A percentile compares a stretch with the other conserved stretches of the same genome.
Evolutionary conservation across 2,329 filamentous ascomycete species (phyloP).

Genomic region (Tricladium varicosporioides): DNA sequence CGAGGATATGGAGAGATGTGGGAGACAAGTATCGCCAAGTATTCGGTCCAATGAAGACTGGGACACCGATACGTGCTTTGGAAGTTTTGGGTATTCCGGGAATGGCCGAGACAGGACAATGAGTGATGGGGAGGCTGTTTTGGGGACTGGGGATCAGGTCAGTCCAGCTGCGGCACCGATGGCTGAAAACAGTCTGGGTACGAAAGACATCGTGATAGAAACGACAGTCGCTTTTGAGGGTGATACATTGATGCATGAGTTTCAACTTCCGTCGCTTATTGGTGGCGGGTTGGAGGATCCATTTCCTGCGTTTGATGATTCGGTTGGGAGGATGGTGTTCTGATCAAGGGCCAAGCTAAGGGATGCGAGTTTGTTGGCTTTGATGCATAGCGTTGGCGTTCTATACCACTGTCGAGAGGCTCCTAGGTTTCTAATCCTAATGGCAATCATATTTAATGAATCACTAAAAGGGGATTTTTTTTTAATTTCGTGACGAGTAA

Average conservation of each 20-base stretch:
- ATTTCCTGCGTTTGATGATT: constrained; percentile 15
- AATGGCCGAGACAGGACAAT: background rate
- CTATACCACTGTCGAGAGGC: constrained; percentile 9
- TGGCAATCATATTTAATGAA: background rate
- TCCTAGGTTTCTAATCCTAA: background rate
- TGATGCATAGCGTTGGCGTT: constrained; percentile 18
- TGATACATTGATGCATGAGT: background rate
- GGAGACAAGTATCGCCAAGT: constrained; percentile 11
- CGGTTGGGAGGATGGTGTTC: constrained; percentile 3
- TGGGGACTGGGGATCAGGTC: constrained; percentile 14
- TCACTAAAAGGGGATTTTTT: too few species aligned
- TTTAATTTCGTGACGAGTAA: too few species aligned
- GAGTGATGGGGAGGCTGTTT: constrained; percentile 14
- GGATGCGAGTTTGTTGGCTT: background rate
- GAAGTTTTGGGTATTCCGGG: constrained; percentile 2
- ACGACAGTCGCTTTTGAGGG: constrained; percentile 16
- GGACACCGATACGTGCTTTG: constrained; percentile 16
- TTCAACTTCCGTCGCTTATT: background rate
- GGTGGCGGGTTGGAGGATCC: constrained; percentile 1
- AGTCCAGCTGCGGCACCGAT: constrained; percentile 23
- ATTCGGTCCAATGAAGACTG: constrained; percentile 18
- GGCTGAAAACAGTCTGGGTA: constrained; percentile 15
- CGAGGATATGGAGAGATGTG: constrained; percentile 63
- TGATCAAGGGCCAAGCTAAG: background rate
- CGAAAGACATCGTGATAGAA: constrained; percentile 10